Conservation (phyloP, 306 rosid genomes). For the Casuarina cunninghamiana region DNA sequence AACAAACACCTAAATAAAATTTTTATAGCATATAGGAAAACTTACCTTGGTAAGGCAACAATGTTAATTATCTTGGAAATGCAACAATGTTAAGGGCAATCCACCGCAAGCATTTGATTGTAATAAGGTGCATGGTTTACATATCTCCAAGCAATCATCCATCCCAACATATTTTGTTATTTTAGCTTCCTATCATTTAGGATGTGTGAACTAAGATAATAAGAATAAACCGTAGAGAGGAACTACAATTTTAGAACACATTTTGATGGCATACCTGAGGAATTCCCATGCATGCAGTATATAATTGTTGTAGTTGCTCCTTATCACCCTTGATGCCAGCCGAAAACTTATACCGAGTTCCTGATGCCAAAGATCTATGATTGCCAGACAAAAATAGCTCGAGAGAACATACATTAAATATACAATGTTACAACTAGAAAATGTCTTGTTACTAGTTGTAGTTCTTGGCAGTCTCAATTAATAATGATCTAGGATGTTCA, state of each 20-base stretch:
- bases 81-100: too few relatives aligned
- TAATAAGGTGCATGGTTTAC: background rate
- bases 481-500: background rate
- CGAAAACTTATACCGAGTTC: conserved; percentile 11
- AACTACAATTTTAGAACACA: background rate
- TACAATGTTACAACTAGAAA: background rate
- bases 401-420: background rate
- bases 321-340: conserved; percentile 10
- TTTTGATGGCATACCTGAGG: conserved; percentile 10
- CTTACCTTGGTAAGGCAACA: background rate
- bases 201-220: background rate
- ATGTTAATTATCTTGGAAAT: too few relatives aligned
- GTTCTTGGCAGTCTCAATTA: background rate
- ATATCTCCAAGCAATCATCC: background rate
- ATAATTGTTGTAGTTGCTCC: conserved; percentile 14
- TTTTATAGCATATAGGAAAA: background rate
- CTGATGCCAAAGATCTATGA: conserved; percentile 13
- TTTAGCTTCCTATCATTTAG: background rate
- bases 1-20: background rate
- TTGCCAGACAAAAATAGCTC: background rate
- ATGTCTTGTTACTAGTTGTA: background rate
- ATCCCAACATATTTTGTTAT: background rate
- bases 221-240: background rate
- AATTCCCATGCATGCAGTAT: conserved; percentile 12
- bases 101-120: background rate